phyloP scores from a whole-genome alignment of 352 stramenopile genomes.

The Phytopythium cucurbitacearum region DNA sequence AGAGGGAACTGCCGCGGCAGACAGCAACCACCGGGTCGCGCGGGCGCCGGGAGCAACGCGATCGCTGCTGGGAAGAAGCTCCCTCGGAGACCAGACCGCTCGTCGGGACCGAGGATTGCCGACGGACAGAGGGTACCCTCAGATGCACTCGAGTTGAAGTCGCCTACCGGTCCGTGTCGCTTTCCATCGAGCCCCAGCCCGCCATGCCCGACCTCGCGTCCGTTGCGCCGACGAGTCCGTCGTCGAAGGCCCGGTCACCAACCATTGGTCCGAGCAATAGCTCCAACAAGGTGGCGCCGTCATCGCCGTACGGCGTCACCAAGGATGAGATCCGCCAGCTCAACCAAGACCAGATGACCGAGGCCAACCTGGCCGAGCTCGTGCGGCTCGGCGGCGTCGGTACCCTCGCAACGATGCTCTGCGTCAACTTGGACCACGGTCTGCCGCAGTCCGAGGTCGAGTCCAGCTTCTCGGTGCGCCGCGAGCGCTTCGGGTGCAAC shows the following conservation, averaged over 20 bases:
- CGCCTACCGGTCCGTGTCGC: slow-evolving; percentile 4
- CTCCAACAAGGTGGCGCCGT: slow-evolving; percentile 62
- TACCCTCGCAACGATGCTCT: slow-evolving; percentile 54
- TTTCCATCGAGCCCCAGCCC: slow-evolving; percentile 1
- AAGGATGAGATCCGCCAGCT: slow-evolving; percentile 59
- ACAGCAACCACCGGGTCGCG: too few species aligned
- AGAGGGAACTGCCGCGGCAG: too few species aligned
- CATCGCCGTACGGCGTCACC: slow-evolving; percentile 68
- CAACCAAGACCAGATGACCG: slow-evolving; percentile 82
- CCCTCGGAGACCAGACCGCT: too few species aligned
- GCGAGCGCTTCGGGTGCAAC: slow-evolving; percentile 58
- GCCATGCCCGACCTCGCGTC: slow-evolving; percentile 43
- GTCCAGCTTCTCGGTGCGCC: slow-evolving; percentile 41
- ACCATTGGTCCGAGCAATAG: slow-evolving; percentile 14
- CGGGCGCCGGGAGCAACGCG: too few species aligned
- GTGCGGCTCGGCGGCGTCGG: slow-evolving; percentile 51
- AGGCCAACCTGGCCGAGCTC: slow-evolving; percentile 60
- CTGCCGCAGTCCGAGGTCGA: slow-evolving; percentile 60
- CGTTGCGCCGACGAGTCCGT: slow-evolving; percentile 25
- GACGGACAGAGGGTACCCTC: too few species aligned
- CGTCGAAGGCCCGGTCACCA: slow-evolving; percentile 19
- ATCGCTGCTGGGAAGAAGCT: too few species aligned
- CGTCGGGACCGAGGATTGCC: too few species aligned
- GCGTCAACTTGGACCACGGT: slow-evolving; percentile 63
- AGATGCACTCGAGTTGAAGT: slow-evolving; percentile 5